phyloP scores from a whole-genome alignment of 768 basidiomycete genomes.

The Boletellus ananas region DNA sequence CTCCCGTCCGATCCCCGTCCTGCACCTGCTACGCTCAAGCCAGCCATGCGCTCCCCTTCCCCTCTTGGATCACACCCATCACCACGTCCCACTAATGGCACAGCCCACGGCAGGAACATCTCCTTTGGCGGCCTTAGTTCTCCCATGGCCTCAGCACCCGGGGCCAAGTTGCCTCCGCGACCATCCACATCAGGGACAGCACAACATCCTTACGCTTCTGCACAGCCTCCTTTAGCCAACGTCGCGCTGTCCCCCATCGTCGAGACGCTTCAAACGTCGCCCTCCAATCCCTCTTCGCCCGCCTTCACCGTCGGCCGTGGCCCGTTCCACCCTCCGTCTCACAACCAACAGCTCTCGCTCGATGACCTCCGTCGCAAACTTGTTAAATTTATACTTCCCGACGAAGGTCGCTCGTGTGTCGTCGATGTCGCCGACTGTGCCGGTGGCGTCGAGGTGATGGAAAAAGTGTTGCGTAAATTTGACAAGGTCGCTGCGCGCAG shows the following conservation, averaged over 20 bases:
- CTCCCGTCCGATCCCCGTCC: slow-evolving; percentile 62
- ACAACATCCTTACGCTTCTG: slow-evolving; percentile 59
- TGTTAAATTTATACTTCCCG: slow-evolving; percentile 85
- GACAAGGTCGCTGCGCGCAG: slow-evolving; percentile 53
- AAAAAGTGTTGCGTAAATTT: slow-evolving; percentile 87
- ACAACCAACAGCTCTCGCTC: slow-evolving; percentile 47
- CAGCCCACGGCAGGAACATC: slow-evolving; percentile 49
- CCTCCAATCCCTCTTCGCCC: slow-evolving; percentile 45
- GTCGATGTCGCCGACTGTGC: slow-evolving; percentile 80
- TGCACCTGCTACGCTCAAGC: slow-evolving; percentile 41
- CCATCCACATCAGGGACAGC: slow-evolving; percentile 42
- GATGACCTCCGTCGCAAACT: slow-evolving; percentile 81
- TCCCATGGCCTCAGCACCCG: slow-evolving; percentile 33
- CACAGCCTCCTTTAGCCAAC: slow-evolving; percentile 39
- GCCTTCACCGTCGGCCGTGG: slow-evolving; percentile 58
- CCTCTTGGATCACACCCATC: slow-evolving; percentile 24
- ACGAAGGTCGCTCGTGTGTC: slow-evolving; percentile 71
- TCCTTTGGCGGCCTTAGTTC: slow-evolving; percentile 47
- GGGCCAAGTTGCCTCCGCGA: slow-evolving; percentile 41
- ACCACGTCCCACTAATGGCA: slow-evolving; percentile 39
- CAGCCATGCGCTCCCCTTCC: slow-evolving; percentile 37
- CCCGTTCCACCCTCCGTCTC: slow-evolving; percentile 48
- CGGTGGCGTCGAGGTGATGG: slow-evolving; percentile 82
- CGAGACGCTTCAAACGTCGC: slow-evolving; percentile 47
- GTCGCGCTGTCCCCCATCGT: slow-evolving; percentile 68